Conservation (phyloP, 2,329 filamentous ascomycete genomes). For the Ophiocordyceps camponoti-saundersi region DNA sequence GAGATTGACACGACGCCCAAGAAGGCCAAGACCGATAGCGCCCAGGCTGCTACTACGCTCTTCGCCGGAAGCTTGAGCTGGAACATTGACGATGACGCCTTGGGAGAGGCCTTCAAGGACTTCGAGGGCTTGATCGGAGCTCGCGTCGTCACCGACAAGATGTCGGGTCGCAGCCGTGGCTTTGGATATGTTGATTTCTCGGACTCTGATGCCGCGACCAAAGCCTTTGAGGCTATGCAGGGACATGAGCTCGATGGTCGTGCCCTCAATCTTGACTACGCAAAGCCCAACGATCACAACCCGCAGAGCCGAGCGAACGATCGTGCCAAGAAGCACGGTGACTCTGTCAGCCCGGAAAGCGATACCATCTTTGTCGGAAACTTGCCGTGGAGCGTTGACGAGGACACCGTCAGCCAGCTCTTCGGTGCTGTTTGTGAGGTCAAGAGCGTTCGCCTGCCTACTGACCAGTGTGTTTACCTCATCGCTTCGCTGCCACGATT, state of each 20-base stretch:
- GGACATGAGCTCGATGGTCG: slow-evolving; percentile 60
- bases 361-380: slow-evolving; percentile 89
- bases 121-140: slow-evolving; percentile 57
- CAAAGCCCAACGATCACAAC: slow-evolving; percentile 38
- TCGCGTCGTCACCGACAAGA: slow-evolving; percentile 71
- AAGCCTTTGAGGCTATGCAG: slow-evolving; percentile 60
- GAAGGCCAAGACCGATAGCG: slow-evolving; percentile 47
- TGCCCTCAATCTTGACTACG: slow-evolving; percentile 61
- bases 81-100: slow-evolving; percentile 72
- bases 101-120: slow-evolving; percentile 65
- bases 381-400: slow-evolving; percentile 67
- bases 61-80: slow-evolving; percentile 86
- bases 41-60: slow-evolving; percentile 39
- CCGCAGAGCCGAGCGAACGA: slow-evolving; percentile 41
- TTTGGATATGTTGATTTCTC: slow-evolving; percentile 89
- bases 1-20: slow-evolving; percentile 36
- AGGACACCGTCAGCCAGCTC: slow-evolving; percentile 56
- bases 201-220: slow-evolving; percentile 47
- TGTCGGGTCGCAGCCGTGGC: slow-evolving; percentile 68
- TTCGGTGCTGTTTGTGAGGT: slow-evolving; percentile 58
- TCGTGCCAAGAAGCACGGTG: slow-evolving; percentile 56
- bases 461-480: slow-evolving; percentile 43
- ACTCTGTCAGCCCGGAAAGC: slow-evolving; percentile 61
- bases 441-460: slow-evolving; percentile 71
- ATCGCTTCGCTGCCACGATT: too few relatives aligned